Evolutionary conservation across 1,284 basidiomycete genomes (phyloP).

Genomic region (Veloboletus limbatus): DNA sequence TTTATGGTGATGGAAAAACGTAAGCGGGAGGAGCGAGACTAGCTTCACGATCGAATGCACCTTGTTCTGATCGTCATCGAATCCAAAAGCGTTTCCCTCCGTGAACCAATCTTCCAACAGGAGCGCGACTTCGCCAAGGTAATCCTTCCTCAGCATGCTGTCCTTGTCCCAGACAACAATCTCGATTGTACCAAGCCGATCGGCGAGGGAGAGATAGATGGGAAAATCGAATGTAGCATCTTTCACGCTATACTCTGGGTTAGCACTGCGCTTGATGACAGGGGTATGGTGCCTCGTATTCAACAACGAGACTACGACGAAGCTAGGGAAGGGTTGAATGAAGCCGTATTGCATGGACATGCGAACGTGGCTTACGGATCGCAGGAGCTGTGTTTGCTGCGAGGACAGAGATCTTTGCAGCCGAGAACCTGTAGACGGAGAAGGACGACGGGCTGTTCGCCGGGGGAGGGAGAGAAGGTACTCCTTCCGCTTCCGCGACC

Average conservation of each 20-base stretch:
- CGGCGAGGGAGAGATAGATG: slow-evolving; percentile 72
- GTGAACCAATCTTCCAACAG: slow-evolving; percentile 81
- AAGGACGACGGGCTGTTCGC: slow-evolving; percentile 63
- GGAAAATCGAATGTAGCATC: slow-evolving; percentile 88
- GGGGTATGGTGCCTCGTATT: slow-evolving; percentile 72
- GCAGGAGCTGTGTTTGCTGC: slow-evolving; percentile 63
- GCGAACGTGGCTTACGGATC: slow-evolving; percentile 60
- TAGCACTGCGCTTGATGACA: slow-evolving; percentile 76
- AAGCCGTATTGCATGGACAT: background rate
- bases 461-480: slow-evolving; percentile 49
- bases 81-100: slow-evolving; percentile 48
- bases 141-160: slow-evolving; percentile 77
- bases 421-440: slow-evolving; percentile 65
- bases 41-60: slow-evolving; percentile 36
- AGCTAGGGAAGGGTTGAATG: slow-evolving; percentile 42
- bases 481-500: slow-evolving; percentile 40
- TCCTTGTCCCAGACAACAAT: slow-evolving; percentile 95
- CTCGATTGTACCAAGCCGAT: slow-evolving; percentile 75
- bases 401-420: slow-evolving; percentile 58
- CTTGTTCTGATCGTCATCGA: slow-evolving; percentile 57
- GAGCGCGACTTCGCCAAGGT: slow-evolving; percentile 85
- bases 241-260: slow-evolving; percentile 69
- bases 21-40: slow-evolving; percentile 2
- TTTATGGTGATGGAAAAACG: slow-evolving; percentile 26
- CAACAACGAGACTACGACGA: slow-evolving; percentile 69